phyloP scores from a whole-genome alignment of 2,329 filamentous ascomycete genomes.

The Phoma sp. region DNA sequence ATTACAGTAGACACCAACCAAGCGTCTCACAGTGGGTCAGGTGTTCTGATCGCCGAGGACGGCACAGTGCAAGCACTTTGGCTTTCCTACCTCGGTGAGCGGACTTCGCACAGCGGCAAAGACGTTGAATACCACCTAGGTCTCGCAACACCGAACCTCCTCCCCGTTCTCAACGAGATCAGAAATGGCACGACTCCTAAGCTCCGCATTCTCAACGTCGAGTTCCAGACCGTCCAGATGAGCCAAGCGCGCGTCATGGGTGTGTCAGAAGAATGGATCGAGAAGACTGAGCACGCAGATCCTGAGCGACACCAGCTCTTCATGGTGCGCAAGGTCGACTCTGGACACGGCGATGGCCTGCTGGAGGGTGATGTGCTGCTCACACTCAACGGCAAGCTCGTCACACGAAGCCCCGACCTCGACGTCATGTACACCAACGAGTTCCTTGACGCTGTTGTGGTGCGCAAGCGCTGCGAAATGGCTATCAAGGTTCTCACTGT shows the following conservation, averaged over 20 bases:
- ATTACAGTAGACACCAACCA: constrained; percentile 96
- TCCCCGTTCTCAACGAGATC: constrained; percentile 88
- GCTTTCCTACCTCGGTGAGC: constrained; percentile 95
- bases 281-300: constrained; percentile 86
- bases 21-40: constrained; percentile 89
- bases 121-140: constrained; percentile 98
- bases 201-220: constrained; percentile 89
- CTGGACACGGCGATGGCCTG: constrained; percentile 69
- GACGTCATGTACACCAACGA: constrained; percentile 97
- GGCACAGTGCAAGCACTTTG: constrained; percentile 94
- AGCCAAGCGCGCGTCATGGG: constrained; percentile 97
- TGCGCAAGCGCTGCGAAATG: constrained; percentile 84
- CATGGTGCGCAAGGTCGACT: constrained; percentile 92
- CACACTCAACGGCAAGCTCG: constrained; percentile 87
- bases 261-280: constrained; percentile 93
- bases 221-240: constrained; percentile 96
- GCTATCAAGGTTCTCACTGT: constrained; percentile 82
- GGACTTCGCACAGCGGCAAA: constrained; percentile 76
- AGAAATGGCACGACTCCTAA: constrained; percentile 80
- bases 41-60: constrained; percentile 87
- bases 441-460: constrained; percentile 80
- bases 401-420: constrained; percentile 90
- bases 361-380: constrained; percentile 92
- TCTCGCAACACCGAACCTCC: constrained; percentile 83
- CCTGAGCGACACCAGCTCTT: constrained; percentile 94